These are phyloP conservation scores for Xylariaceae sp. DNA, from an alignment of 2,329 filamentous ascomycete species.

Conservation along the genomic window DNA sequence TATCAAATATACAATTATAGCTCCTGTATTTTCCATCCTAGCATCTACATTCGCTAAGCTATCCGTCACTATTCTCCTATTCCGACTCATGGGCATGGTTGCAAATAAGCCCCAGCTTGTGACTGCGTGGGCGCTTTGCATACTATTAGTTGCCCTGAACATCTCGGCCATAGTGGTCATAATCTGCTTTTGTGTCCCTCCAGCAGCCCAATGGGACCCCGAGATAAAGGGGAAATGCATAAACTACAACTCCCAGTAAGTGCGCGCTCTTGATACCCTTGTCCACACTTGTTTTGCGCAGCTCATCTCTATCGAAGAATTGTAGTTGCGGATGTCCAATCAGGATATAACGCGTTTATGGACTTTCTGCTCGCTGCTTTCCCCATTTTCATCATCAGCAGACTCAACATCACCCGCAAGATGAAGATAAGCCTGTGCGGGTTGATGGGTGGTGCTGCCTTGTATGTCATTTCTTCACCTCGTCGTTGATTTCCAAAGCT, in stretches of 20 bases:
- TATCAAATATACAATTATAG: conserved; percentile 10
- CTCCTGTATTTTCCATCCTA: conserved; percentile 2
- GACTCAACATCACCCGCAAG: conserved; percentile 6
- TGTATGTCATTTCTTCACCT: conserved; percentile 4
- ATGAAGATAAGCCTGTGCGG: conserved; percentile 8
- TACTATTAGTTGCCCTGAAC: conserved; percentile 3
- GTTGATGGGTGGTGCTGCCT: conserved; percentile 10
- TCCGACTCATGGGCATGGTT: conserved; percentile 9
- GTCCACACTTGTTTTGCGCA: background rate
- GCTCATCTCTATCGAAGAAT: background rate
- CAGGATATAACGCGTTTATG: conserved; percentile 8
- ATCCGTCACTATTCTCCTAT: conserved; percentile 8
- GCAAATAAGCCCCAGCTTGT: conserved; percentile 7
- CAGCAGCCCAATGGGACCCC: conserved; percentile 10
- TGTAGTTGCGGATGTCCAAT: conserved; percentile 1
- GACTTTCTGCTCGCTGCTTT: conserved; percentile 8
- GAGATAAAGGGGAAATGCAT: conserved; percentile 6
- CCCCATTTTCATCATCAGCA: conserved; percentile 8
- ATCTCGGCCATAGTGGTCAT: conserved; percentile 5
- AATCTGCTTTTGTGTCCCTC: conserved; percentile 8
- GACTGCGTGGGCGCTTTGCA: conserved; percentile 5
- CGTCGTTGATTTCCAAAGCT: background rate
- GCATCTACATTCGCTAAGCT: conserved; percentile 9
- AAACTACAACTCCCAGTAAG: conserved; percentile 3
- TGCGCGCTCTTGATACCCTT: background rate